These are phyloP conservation scores for Trichomonas tenax DNA, from an alignment of 208 protist species.

Conservation along the genomic window DNA sequence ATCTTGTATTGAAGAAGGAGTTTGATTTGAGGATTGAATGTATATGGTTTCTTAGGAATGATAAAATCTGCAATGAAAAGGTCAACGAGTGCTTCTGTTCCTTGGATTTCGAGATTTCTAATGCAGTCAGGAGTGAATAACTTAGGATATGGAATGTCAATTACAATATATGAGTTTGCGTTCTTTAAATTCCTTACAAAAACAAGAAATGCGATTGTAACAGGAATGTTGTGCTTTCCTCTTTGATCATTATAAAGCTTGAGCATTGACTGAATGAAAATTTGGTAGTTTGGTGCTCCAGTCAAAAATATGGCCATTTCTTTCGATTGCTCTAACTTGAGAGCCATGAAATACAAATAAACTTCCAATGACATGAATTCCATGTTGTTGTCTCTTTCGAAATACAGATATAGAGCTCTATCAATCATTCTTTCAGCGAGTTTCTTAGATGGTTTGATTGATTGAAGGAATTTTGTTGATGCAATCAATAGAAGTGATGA, in stretches of 20 bases:
- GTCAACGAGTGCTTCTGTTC: background rate
- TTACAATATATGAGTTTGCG: background rate
- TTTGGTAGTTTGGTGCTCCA: background rate
- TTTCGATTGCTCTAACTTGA: background rate
- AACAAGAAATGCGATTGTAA: background rate
- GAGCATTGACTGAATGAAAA: background rate
- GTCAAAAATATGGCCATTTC: background rate
- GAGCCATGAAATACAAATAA: background rate
- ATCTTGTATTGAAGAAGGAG: background rate
- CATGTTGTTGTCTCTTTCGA: background rate
- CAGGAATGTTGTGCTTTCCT: background rate
- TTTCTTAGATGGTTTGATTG: background rate
- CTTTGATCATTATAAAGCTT: background rate
- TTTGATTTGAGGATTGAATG: background rate
- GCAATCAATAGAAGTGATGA: background rate
- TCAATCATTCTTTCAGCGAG: background rate
- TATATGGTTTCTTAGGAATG: background rate
- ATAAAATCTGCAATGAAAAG: background rate
- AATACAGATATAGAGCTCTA: background rate
- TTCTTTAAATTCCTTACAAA: background rate
- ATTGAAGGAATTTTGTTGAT: background rate
- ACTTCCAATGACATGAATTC: background rate
- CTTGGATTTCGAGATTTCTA: background rate
- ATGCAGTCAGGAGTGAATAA: background rate
- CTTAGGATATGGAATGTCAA: background rate